Base-by-base conservation (phyloP, 208 protist species). In the Leptomonas seymouri region DNA sequence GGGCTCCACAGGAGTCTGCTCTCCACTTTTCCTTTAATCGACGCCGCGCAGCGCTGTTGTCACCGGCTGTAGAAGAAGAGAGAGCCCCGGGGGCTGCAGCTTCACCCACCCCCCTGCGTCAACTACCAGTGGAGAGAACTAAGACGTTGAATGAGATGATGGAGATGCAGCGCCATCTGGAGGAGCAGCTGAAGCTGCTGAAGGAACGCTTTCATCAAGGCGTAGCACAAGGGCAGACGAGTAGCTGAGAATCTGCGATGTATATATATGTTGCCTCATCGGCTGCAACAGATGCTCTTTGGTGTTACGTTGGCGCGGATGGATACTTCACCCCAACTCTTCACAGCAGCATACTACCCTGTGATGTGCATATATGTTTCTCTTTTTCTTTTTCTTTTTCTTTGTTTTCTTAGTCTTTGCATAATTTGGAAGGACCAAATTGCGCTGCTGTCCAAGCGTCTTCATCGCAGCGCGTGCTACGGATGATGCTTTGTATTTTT, bases 141-240 rank as follows among this genome's bases (percentile, higher is more conserved):
- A 30, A 21, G 14, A 55, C 63, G 5, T 28, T 71, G 49, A 71
- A n/a, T 3, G 42, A 60, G 12, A 64, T 69, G 56, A 54, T 65
- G 30, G 25, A 61, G 46, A 70, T 71, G 55, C 71, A 76, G 25
- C 55, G 46, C 3, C 56, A 60, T 21, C 48, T 76, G 9, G 64
- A 70, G 42, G 64, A 71, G 31, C 56, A 56, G 57, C 57, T 76
- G 18, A 53, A 48, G 16, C 3, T 76, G 0, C 21, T 71, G 31
- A 76, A 69, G 30, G 63, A 64, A 45, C 62, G 57, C n/a, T 76
- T 76, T n/a, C 31, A 54, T 6, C 44, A 44, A n/a, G 53, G 64
- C 18, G 9, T 25, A 0, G 23, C 42, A 14, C 27, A 57, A 21
- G 34, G 12, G 20, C 48, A 56, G 12, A 14, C 39, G 3, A 51